phyloP scores from a whole-genome alignment of 2,329 filamentous ascomycete species.

The Paecilomyces sp. region DNA sequence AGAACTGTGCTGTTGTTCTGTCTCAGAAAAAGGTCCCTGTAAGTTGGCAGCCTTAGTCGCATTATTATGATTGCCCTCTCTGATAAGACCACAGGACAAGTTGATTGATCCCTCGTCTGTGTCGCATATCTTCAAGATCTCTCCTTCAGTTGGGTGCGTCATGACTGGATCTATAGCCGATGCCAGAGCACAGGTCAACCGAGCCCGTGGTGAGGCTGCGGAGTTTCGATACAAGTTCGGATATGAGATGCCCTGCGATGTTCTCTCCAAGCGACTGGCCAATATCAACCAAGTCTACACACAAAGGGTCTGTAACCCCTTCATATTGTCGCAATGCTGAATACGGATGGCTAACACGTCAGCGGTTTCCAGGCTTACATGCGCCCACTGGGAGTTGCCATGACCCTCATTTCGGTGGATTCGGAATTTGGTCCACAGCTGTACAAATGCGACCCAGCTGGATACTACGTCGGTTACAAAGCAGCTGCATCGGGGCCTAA shows the following conservation, averaged over 20 bases:
- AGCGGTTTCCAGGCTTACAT: slow-evolving; percentile 68
- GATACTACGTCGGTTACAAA: slow-evolving; percentile 98
- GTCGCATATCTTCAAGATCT: slow-evolving; percentile 95
- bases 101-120: slow-evolving; percentile 96
- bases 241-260: slow-evolving; percentile 99
- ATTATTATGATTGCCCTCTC: background rate
- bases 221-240: slow-evolving; percentile 98
- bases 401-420: slow-evolving; percentile 89
- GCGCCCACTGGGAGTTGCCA: slow-evolving; percentile 92
- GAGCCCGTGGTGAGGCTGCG: slow-evolving; percentile 89
- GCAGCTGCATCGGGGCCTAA: slow-evolving; percentile 95
- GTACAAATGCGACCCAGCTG: slow-evolving; percentile 97
- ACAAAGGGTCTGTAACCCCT: slow-evolving; percentile 62
- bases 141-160: slow-evolving; percentile 91
- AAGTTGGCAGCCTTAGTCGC: slow-evolving; percentile 36
- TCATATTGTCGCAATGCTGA: slow-evolving; percentile 2
- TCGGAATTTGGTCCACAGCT: slow-evolving; percentile 87
- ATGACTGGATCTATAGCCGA: slow-evolving; percentile 99
- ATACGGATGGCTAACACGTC: slow-evolving; percentile 4
- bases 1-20: slow-evolving; percentile 92
- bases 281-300: slow-evolving; percentile 99
- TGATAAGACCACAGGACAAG: slow-evolving; percentile 66
- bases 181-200: slow-evolving; percentile 84
- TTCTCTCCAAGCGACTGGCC: slow-evolving; percentile 88
- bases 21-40: slow-evolving; percentile 99